Base-by-base conservation (phyloP, 2,329 filamentous ascomycete genomes). In the Fusarium papillatum region DNA sequence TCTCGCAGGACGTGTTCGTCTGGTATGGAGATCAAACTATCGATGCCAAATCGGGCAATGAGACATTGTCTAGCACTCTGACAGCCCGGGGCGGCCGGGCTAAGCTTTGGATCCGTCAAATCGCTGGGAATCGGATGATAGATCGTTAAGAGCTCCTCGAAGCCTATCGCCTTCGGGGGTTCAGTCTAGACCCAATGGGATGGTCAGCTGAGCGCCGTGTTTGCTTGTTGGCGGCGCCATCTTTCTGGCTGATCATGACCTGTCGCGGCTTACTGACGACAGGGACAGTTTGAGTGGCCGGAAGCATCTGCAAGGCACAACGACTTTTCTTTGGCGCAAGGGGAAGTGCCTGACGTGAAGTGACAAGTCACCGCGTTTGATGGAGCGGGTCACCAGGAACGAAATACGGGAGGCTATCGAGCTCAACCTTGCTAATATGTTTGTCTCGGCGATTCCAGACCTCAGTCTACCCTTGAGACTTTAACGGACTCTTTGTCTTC, bases 1-100 rank as follows among this genome's bases (percentile, higher is more conserved):
- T 29, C 24, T 29, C 22, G 13, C 31, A 39, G 26, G 19, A 34
- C 39, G 22, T 19, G 24, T 26, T 11, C 19, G 41, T 26, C 43
- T 73, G 72, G 67, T 62, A 74, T 70, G 71, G 26, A 48, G 71
- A 43, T 57, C 36, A 36, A 48, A 68, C 34, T 31, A 41, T 68
- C 61, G 17, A 43, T 14, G 10, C 57, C 26, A 7, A 38, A 66
- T 43, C 53, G 31, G 43, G 38, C 6, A 57, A 43, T 22, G 41
- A 38, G 38, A 38, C 26, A 64, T 53, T 34, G 24, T 61, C 43
- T 64, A 69, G 65, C 39, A 43, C 36, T 11, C 16, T 38, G 34
- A 53, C 53, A 39, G 17, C 46, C 10, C 10, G 62, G 41, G 16
- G 53, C 22, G 22, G 34, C 43, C 36, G 41, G 53, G 26, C 62